Evolutionary conservation across 176 grass and related monocot species (phyloP).

Genomic region (Puya raimondii): DNA sequence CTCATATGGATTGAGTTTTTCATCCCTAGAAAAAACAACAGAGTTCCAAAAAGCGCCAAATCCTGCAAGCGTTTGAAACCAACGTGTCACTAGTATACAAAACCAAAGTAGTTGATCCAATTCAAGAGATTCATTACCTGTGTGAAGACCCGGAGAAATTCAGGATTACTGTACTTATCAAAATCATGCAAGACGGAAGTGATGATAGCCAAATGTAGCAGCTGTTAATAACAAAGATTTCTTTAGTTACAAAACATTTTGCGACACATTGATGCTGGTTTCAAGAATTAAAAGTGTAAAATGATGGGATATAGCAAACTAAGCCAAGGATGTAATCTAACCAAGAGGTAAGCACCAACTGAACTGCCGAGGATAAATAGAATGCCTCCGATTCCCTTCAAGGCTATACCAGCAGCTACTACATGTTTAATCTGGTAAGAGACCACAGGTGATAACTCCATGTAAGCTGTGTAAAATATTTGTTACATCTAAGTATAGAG

Average conservation of each 20-base stretch:
- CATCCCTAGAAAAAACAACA: neutral
- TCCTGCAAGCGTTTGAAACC: neutral
- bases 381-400: constrained; percentile 10
- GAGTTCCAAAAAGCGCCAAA: neutral
- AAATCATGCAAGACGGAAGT: constrained; percentile 6
- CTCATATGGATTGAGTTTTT: constrained; percentile 3
- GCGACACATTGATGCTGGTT: neutral
- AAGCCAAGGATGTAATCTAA: neutral
- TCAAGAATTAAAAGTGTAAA: neutral
- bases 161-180: neutral
- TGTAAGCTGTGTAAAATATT: neutral
- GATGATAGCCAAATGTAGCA: constrained; percentile 9
- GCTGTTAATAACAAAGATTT: neutral
- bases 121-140: neutral
- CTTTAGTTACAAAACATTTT: neutral
- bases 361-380: constrained; percentile 9
- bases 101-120: neutral
- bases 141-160: neutral
- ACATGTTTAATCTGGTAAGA: constrained; percentile 10
- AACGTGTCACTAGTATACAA: neutral
- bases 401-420: constrained; percentile 11
- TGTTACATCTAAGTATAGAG: neutral
- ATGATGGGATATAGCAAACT: neutral
- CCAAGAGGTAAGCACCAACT: constrained; percentile 1
- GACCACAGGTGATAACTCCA: neutral